Evolutionary conservation across 2,329 filamentous ascomycete species (phyloP).

Genomic region (Berkeleyomyces rouxiae): DNA sequence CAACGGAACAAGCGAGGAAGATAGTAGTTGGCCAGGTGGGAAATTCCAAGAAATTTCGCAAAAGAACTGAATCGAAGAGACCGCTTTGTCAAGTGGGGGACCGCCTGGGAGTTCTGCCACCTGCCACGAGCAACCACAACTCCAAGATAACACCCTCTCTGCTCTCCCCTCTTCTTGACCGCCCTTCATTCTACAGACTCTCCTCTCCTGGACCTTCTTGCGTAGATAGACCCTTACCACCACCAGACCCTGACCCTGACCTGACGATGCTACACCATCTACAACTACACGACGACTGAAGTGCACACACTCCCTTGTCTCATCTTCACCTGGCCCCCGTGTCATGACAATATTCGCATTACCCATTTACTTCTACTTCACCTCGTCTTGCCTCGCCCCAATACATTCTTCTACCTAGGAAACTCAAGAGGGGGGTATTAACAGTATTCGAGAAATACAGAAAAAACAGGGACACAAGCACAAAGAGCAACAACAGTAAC

Average conservation of each 20-base stretch:
- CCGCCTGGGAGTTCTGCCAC: too few species aligned
- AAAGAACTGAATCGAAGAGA: too few species aligned
- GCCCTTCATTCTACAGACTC: background rate
- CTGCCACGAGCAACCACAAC: too few species aligned
- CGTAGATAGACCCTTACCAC: too few species aligned
- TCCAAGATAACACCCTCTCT: background rate
- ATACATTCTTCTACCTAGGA: background rate
- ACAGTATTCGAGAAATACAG: conserved; percentile 3
- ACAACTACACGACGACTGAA: background rate
- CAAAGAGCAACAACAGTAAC: background rate
- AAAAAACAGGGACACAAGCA: background rate
- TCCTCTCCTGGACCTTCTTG: background rate
- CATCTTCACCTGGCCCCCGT: background rate
- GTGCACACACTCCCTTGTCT: background rate
- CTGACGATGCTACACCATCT: background rate
- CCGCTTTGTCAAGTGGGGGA: too few species aligned
- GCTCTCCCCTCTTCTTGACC: background rate
- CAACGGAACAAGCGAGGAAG: background rate
- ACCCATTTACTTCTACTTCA: background rate
- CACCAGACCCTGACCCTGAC: background rate
- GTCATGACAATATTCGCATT: background rate
- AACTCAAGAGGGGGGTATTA: conserved; percentile 2
- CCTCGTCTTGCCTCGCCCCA: background rate
- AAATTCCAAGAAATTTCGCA: background rate
- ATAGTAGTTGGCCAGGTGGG: background rate